Evolutionary conservation across 1,139 yeast genomes (phyloP).

Genomic region (Nadsonia starkeyi-henricii): DNA sequence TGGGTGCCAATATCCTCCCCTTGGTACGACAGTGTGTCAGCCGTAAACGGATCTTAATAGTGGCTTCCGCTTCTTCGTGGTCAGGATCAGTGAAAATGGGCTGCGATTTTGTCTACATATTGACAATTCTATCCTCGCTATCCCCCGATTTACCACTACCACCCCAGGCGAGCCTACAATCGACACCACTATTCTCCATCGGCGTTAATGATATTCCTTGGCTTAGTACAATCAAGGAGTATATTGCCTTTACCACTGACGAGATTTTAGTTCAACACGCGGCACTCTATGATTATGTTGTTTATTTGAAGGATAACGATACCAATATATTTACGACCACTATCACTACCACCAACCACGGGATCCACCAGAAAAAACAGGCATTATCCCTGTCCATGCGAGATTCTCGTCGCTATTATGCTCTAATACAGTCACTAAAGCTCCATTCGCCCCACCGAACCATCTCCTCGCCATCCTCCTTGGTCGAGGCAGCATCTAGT

Average conservation of each 20-base stretch:
- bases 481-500: conserved; percentile 7
- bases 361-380: background rate
- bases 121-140: conserved; percentile 34
- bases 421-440: conserved; percentile 13
- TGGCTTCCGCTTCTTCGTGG: conserved; percentile 28
- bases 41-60: conserved; percentile 45
- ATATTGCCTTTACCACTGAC: conserved; percentile 54
- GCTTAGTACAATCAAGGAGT: conserved; percentile 22
- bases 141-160: conserved; percentile 26
- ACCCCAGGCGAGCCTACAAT: conserved; percentile 8
- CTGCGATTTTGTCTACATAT: conserved; percentile 35
- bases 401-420: conserved; percentile 18
- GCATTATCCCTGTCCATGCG: conserved; percentile 15
- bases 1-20: conserved; percentile 56
- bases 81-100: conserved; percentile 25
- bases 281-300: conserved; percentile 5
- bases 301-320: conserved; percentile 6
- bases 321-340: background rate
- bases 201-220: conserved; percentile 10
- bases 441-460: conserved; percentile 15
- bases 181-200: conserved; percentile 14
- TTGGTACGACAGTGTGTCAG: conserved; percentile 52
- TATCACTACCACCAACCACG: background rate
- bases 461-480: conserved; percentile 8
- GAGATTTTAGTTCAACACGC: conserved; percentile 4